A percentile compares a stretch with the other conserved stretches of the same genome.
These are phyloP conservation scores for Astragalus glycyphyllos DNA, from an alignment of 306 rosid genomes.

Conservation along the genomic window DNA sequence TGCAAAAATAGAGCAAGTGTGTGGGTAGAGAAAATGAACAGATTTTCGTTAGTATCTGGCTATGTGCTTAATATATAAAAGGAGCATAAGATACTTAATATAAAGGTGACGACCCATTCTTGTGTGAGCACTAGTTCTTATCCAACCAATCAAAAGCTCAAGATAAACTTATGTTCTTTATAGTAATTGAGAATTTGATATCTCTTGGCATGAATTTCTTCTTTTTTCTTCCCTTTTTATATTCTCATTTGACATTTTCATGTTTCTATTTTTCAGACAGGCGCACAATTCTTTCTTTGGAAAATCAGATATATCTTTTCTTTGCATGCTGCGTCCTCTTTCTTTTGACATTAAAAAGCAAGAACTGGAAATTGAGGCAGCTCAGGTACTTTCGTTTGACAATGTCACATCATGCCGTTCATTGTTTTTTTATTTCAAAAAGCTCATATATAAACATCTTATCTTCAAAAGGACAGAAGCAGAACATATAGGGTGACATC, in stretches of 20 bases:
- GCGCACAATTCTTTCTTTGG: conserved; percentile 51
- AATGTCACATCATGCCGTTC: background rate
- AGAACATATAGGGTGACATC: background rate
- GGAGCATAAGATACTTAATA: background rate
- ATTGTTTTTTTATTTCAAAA: background rate
- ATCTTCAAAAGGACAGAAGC: background rate
- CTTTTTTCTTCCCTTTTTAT: background rate
- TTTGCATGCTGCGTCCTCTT: conserved; percentile 58
- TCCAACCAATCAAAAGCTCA: background rate
- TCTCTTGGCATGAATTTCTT: background rate
- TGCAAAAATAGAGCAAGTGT: background rate
- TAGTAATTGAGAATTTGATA: conserved; percentile 4
- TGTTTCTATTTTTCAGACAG: conserved; percentile 51
- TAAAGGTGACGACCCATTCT: background rate
- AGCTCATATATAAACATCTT: background rate
- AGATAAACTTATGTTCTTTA: background rate
- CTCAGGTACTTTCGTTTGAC: conserved; percentile 54
- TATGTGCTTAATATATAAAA: too few species aligned
- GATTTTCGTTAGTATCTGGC: too few species aligned
- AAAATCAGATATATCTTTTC: conserved; percentile 53
- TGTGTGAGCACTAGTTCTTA: background rate
- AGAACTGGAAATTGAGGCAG: conserved; percentile 68
- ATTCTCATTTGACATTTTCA: conserved; percentile 9
- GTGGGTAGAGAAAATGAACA: background rate
- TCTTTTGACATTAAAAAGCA: conserved; percentile 59